Conservation (phyloP, 2,329 filamentous ascomycete genomes). For the Ampelomyces quisqualis region DNA sequence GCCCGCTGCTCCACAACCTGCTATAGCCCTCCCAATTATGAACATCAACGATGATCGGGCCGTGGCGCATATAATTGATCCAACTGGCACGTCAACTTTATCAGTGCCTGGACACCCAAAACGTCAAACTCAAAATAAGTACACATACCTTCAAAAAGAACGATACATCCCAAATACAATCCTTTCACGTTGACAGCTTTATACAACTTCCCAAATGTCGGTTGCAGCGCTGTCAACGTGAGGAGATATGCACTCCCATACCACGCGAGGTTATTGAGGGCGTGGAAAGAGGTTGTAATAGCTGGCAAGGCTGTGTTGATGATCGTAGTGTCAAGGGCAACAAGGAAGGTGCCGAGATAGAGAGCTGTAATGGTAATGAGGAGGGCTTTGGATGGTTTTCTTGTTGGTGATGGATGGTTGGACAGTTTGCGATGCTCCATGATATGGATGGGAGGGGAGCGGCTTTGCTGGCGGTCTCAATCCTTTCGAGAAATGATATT, state of each 20-base stretch:
- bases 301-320: slow-evolving; percentile 43
- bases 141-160: background rate
- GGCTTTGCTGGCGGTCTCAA: too few species aligned
- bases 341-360: slow-evolving; percentile 13
- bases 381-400: too few species aligned
- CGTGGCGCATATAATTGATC: background rate
- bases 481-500: too few species aligned
- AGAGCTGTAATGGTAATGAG: slow-evolving; percentile 7
- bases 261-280: slow-evolving; percentile 43
- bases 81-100: background rate
- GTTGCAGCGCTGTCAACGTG: slow-evolving; percentile 28
- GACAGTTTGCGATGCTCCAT: too few species aligned
- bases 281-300: slow-evolving; percentile 45
- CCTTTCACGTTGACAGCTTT: slow-evolving; percentile 6
- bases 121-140: background rate
- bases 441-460: too few species aligned
- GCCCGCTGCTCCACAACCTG: background rate
- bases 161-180: background rate
- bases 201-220: slow-evolving; percentile 45
- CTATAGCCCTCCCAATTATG: background rate
- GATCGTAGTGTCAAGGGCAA: slow-evolving; percentile 42
- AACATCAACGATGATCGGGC: background rate
- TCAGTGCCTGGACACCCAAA: background rate
- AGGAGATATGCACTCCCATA: slow-evolving; percentile 36
- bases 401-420: too few species aligned